A percentile compares a stretch with the other conserved stretches of the same genome.
Evolutionary conservation across 768 basidiomycete species (phyloP).

Genomic region (Saitozyma sp.): DNA sequence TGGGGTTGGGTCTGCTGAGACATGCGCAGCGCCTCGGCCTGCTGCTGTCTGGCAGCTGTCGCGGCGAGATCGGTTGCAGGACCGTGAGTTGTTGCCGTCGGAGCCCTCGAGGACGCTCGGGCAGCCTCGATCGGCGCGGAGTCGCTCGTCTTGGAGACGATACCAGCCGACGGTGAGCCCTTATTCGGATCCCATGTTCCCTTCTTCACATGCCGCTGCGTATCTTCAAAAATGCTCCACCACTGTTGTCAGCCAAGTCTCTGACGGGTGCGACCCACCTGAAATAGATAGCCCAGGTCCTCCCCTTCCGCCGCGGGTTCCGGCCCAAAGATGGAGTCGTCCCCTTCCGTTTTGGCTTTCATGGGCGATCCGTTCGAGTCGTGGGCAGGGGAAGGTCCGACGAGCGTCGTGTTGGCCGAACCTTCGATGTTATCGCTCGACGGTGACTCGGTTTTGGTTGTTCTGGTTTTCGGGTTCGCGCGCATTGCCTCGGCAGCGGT

Average conservation of each 20-base stretch:
- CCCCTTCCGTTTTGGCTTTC: too few relatives aligned
- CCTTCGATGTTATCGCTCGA: too few relatives aligned
- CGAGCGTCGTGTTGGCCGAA: too few relatives aligned
- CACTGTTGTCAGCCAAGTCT: background rate
- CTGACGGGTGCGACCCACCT: background rate
- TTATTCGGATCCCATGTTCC: background rate
- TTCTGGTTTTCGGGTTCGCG: background rate
- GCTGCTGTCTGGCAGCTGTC: background rate
- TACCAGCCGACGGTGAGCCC: background rate
- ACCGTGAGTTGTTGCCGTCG: background rate
- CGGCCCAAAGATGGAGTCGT: too few relatives aligned
- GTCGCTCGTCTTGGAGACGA: too few relatives aligned
- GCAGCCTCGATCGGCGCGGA: constrained; percentile 7
- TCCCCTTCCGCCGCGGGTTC: background rate
- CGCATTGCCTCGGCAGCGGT: constrained; percentile 1
- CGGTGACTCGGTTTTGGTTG: background rate
- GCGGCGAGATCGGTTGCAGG: background rate
- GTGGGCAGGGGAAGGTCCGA: too few relatives aligned
- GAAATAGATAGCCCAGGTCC: background rate
- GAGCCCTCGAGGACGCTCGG: constrained; percentile 5
- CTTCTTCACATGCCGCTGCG: background rate
- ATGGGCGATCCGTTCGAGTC: too few relatives aligned
- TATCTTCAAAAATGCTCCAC: background rate
- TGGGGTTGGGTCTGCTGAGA: constrained; percentile 6
- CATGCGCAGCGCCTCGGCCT: constrained; percentile 7